phyloP scores from a whole-genome alignment of 1,284 basidiomycete genomes.

The Rhizopogon parksii region DNA sequence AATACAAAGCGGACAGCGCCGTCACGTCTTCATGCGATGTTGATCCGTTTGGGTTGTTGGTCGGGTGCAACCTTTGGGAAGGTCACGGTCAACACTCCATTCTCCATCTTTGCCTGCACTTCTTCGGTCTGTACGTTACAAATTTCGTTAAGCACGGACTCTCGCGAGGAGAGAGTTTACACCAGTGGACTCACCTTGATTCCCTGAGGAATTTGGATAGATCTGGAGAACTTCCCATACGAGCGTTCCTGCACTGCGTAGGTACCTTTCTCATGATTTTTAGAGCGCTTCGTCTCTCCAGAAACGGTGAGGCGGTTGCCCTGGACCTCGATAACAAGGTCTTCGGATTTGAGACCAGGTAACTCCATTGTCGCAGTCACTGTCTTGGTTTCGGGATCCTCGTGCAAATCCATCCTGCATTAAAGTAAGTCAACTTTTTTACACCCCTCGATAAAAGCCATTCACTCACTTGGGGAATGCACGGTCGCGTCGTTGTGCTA shows the following conservation, averaged over 20 bases:
- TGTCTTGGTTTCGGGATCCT: conserved; percentile 32
- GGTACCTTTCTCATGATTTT: conserved; percentile 36
- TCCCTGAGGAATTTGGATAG: conserved; percentile 38
- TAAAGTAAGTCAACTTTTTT: not conserved
- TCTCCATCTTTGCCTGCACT: conserved; percentile 15
- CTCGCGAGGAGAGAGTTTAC: no score
- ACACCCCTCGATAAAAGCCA: no score
- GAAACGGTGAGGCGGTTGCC: conserved; percentile 39
- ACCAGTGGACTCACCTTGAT: conserved; percentile 32
- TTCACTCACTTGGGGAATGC: conserved; percentile 20
- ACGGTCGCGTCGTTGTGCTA: conserved; percentile 10
- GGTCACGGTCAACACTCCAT: conserved; percentile 26
- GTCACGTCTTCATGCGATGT: conserved; percentile 4
- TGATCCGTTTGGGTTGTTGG: conserved; percentile 16
- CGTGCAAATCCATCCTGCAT: conserved; percentile 41
- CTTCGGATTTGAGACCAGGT: conserved; percentile 37
- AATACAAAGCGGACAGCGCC: no score
- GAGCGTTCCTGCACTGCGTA: conserved; percentile 45
- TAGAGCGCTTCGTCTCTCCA: conserved; percentile 33
- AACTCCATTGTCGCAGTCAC: conserved; percentile 45
- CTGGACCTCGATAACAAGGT: conserved; percentile 34
- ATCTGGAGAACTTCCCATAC: conserved; percentile 40
- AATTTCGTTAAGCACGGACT: no score
- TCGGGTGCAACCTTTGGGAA: conserved; percentile 25
- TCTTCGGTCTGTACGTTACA: conserved; percentile 7